Conservation (phyloP, 2,329 filamentous ascomycete species). For the Lecanicillium sp. region DNA sequence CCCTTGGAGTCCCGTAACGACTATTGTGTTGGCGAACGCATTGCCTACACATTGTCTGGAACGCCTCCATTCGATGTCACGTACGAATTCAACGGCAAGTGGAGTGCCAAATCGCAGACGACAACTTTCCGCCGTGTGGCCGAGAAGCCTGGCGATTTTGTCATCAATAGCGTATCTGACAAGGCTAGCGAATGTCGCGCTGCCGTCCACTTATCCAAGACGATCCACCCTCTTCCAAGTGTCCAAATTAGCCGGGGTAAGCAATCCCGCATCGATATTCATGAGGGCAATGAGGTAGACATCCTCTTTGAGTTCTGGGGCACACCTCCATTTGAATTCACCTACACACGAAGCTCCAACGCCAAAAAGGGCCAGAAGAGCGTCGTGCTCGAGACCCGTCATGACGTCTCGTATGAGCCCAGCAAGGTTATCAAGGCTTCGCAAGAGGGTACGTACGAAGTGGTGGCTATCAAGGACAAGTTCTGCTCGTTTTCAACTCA, state of each 20-base stretch:
- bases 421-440: conserved; percentile 75
- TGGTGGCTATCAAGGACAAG: conserved; percentile 89
- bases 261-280: conserved; percentile 79
- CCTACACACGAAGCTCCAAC: conserved; percentile 87
- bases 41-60: conserved; percentile 85
- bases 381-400: conserved; percentile 79
- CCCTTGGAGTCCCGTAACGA: conserved; percentile 76
- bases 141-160: conserved; percentile 82
- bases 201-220: conserved; percentile 66
- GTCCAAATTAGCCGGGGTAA: conserved; percentile 83
- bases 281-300: conserved; percentile 90
- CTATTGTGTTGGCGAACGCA: conserved; percentile 92
- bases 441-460: conserved; percentile 95
- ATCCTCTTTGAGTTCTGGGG: conserved; percentile 94
- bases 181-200: conserved; percentile 83
- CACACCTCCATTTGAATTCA: conserved; percentile 94
- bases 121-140: conserved; percentile 90
- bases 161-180: conserved; percentile 79
- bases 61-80: conserved; percentile 87
- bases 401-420: conserved; percentile 76
- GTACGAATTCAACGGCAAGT: conserved; percentile 78
- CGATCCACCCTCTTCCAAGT: conserved; percentile 85
- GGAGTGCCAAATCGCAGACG: conserved; percentile 69
- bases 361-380: conserved; percentile 70
- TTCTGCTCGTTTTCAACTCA: conserved; percentile 83